Conservation (phyloP, 2,329 filamentous ascomycete species). For the Hymenoscyphus linearis region DNA sequence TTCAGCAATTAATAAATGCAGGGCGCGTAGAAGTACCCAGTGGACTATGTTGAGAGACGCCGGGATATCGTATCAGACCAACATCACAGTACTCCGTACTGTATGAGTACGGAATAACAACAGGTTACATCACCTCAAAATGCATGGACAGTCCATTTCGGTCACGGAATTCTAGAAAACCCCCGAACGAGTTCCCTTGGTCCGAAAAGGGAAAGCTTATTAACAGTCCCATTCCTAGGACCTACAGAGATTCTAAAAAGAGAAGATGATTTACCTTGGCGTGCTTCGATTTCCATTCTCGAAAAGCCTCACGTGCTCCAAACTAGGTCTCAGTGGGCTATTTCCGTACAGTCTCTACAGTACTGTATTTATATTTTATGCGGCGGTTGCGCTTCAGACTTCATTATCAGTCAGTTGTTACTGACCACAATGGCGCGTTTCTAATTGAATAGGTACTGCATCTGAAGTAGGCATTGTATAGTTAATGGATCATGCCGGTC, state of each 20-base stretch:
- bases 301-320: background rate
- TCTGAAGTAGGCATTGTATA: no score
- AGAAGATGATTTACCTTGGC: background rate
- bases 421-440: no score
- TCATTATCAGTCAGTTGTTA: no score
- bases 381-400: no score
- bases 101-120: no score
- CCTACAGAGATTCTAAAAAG: background rate
- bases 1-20: constrained; percentile 25
- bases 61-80: background rate
- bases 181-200: background rate
- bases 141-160: no score
- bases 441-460: no score
- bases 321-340: background rate
- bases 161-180: background rate
- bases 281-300: background rate
- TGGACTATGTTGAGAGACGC: background rate
- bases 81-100: no score
- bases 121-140: no score
- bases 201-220: background rate
- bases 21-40: constrained; percentile 26
- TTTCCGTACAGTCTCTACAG: no score
- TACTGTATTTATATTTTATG: no score
- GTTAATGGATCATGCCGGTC: no score
- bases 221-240: background rate